Evolutionary conservation across 345 rosid genomes (phyloP), one percentile per base, ranked within the genome.

Genomic region (Eucalyptus decipiens): DNA sequence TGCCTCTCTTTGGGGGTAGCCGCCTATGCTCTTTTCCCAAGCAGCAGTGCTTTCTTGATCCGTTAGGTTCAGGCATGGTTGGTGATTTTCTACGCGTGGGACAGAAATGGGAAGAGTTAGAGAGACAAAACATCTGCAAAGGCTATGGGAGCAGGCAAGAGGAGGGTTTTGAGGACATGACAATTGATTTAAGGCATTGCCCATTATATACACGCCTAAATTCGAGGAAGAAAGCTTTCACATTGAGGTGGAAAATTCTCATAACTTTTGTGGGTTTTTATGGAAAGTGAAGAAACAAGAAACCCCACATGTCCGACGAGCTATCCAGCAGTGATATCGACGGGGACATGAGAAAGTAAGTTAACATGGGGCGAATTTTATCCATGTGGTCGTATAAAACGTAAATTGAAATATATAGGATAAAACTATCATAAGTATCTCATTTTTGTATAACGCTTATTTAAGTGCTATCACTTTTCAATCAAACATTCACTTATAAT

Each of bases 381-480:
- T 72, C 16, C 47, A 40, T 21, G 47, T 21, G 16, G 8, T 21
- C 15, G 30, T 11, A 5, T 40, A 21, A 76, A 76, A 21, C 4
- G 15, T 11, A 3, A 72, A 37, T 11, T 19, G 13, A 72, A 72
- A 18, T 34, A 76, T 42, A 40, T 6, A 42, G 13, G 81, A 19
- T 19, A 37, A 76, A 40, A 1, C 21, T 13, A 62, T 21, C 8
- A 37, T 24, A 76, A 37, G 5, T 6, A 6, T 21, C 8, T 1
- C 6, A 37, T 9, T 37, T 72, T 72, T 6, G 0, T 34, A 34
- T 7, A 5, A 0, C 0, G 2, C 8, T 37, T 34, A 21, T 9
- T n/a, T 19, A 2, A 34, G 2, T 3, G 15, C 1, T 4, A 72
- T 37, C 7, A 37, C 8, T 72, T 72, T 37, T 72, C 5, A 72